A percentile compares a stretch with the other conserved stretches of the same genome.
Evolutionary conservation across 2,329 filamentous ascomycete species (phyloP).

Genomic region (Dryadomyces sulphureus): DNA sequence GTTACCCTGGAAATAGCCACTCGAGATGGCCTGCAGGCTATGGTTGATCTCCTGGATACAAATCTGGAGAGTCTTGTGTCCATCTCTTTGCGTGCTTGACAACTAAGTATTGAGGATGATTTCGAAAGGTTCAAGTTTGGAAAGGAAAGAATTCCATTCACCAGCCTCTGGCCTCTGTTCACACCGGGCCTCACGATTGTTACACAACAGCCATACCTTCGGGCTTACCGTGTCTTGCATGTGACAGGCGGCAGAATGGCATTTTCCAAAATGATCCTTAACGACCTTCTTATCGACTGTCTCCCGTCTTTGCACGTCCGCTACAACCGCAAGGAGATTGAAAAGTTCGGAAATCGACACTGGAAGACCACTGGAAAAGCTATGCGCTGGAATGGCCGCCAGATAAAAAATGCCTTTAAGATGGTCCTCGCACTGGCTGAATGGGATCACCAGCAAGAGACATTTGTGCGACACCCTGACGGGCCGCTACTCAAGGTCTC

Average conservation of each 20-base stretch:
- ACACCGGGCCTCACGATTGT: background rate
- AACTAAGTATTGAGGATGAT: too few relatives aligned
- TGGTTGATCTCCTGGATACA: background rate
- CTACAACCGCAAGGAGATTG: slow-evolving; percentile 6
- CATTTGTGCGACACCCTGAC: background rate
- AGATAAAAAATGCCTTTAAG: slow-evolving; percentile 20
- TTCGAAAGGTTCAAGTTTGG: too few relatives aligned
- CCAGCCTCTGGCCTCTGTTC: background rate
- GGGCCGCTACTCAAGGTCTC: slow-evolving; percentile 3
- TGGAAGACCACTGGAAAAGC: background rate
- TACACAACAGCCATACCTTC: background rate
- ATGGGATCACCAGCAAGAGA: slow-evolving; percentile 4
- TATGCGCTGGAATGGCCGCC: slow-evolving; percentile 17
- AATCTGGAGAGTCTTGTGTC: background rate
- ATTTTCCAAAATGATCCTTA: background rate
- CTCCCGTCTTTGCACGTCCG: background rate
- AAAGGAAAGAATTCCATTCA: background rate
- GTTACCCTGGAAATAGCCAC: background rate
- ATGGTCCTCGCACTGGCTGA: slow-evolving; percentile 16
- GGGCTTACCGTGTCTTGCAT: background rate
- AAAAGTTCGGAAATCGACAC: background rate
- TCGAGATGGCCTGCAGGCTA: background rate
- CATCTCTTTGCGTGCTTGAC: background rate
- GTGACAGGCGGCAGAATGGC: background rate
- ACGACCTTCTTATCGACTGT: background rate